Evolutionary conservation across 192 early-diverging fungal genomes (phyloP).

Genomic region (Linderina pennispora): DNA sequence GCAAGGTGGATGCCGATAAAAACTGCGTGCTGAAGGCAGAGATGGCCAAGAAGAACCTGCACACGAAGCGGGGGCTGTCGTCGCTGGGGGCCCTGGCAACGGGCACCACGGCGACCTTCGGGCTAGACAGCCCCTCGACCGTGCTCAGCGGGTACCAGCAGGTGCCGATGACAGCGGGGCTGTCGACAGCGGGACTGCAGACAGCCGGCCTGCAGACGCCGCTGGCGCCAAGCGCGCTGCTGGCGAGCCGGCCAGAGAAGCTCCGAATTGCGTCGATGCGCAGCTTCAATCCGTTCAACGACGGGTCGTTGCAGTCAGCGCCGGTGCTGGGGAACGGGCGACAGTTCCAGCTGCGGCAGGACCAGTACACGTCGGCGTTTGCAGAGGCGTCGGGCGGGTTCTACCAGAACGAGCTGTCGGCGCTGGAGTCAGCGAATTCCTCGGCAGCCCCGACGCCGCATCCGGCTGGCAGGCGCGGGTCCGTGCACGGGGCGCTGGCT

Average conservation of each 20-base stretch:
- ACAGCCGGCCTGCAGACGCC: no score
- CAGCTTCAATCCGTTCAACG: constrained; percentile 44
- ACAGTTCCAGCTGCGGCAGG: constrained; percentile 13
- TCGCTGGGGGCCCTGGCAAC: constrained; percentile 28
- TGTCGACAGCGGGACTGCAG: constrained; percentile 34
- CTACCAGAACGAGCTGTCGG: constrained; percentile 8
- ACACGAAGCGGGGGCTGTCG: constrained; percentile 78
- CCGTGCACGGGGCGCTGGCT: constrained; percentile 34
- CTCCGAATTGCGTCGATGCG: constrained; percentile 38
- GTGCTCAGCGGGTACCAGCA: constrained; percentile 2
- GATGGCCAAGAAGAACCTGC: constrained; percentile 98
- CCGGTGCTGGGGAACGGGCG: constrained; percentile 38
- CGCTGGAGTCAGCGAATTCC: no score
- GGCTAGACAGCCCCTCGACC: constrained; percentile 28
- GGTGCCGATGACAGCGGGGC: constrained; percentile 26
- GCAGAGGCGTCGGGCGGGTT: constrained; percentile 9
- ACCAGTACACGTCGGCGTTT: constrained; percentile 31
- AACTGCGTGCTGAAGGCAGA: constrained; percentile 90
- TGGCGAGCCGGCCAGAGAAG: constrained; percentile 43
- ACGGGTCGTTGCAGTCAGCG: constrained; percentile 37
- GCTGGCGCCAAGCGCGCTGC: no score
- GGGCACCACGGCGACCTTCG: constrained; percentile 32
- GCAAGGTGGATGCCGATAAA: constrained; percentile 84
- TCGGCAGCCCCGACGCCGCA: no score
- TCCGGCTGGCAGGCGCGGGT: constrained; percentile 39